Evolutionary conservation across 805 yeast species (phyloP), one percentile per base, ranked within the genome.

Genomic region (Priceomyces fermenticarens): DNA sequence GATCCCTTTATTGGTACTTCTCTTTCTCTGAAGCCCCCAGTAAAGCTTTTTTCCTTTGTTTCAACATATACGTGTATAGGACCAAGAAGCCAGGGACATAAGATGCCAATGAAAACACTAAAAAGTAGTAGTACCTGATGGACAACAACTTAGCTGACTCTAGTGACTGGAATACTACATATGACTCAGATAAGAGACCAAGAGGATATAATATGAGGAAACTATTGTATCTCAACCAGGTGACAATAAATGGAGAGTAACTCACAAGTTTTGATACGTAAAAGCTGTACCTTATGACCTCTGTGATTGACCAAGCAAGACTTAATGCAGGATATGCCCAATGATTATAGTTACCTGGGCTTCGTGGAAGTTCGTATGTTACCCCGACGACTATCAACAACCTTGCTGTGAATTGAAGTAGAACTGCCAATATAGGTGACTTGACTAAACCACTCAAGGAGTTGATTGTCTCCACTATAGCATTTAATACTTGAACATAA

Each of bases 1-100:
- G 8, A 20, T 20, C 25, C 25, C 8, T 20, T 20, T 20, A 20
- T 20, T 20, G 25, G 25, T 5, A 4, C 25, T 20, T 20, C 7
- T 20, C 25, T 20, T 20, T 20, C 25, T 20, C 25, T 5, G 25
- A 8, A 20, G 8, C 25, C 8, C 25, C 8, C 4, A 20, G 8
- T 32, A 57, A 41, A n/a, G 45, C 53, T 46, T 52, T 57, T 16
- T 37, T 36, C 37, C 69, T 46, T 39, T 63, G 70, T 29, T 42
- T 49, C 38, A 55, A 51, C 69, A 64, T 63, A 46, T 64, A 53
- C 23, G 46, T 38, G 44, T 61, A 63, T 14, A 64, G 45, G 15
- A 42, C 32, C 13, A 48, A 32, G 39, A 64, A 59, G 3, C 70
- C 69, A 3, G 70, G 70, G 4, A 62, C 15, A 38, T 64, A 64